Percentiles rank a stretch among this genome's conserved stretches.
phyloP scores from a whole-genome alignment of 2,329 filamentous ascomycete genomes.

The Venturia asperata region DNA sequence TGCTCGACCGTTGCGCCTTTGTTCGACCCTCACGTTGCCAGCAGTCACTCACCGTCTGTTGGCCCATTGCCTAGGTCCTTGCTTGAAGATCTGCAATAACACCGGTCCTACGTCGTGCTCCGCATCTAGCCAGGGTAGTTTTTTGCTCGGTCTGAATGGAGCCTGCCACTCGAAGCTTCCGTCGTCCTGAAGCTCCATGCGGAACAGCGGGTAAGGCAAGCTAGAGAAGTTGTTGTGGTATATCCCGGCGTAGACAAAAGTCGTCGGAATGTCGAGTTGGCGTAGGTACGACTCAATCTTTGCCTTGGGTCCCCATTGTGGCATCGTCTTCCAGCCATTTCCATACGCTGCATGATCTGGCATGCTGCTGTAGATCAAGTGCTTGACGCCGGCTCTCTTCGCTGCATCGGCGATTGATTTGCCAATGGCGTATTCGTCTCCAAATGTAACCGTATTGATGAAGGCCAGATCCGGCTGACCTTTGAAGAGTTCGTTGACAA shows the following conservation, averaged over 20 bases:
- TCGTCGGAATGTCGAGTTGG: conserved; percentile 73
- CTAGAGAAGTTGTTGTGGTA: conserved; percentile 99
- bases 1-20: no score
- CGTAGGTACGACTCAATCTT: conserved; percentile 87
- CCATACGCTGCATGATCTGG: conserved; percentile 83
- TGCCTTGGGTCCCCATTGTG: conserved; percentile 88
- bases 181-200: conserved; percentile 80
- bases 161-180: conserved; percentile 89
- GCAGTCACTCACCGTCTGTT: conserved; percentile 52
- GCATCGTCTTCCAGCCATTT: conserved; percentile 69
- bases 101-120: conserved; percentile 94
- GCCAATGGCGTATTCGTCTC: conserved; percentile 86
- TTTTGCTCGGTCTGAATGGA: conserved; percentile 82
- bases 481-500: conserved; percentile 73
- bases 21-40: neutral
- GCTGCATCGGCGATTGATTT: conserved; percentile 83
- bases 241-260: conserved; percentile 92
- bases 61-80: conserved; percentile 79
- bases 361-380: conserved; percentile 97
- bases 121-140: conserved; percentile 89
- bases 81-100: conserved; percentile 89
- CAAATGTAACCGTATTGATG: conserved; percentile 96
- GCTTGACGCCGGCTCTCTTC: conserved; percentile 73
- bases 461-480: conserved; percentile 67
- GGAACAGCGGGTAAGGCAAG: conserved; percentile 84